Base-by-base conservation (phyloP, 2,329 filamentous ascomycete species). In the Cercospora sp. region DNA sequence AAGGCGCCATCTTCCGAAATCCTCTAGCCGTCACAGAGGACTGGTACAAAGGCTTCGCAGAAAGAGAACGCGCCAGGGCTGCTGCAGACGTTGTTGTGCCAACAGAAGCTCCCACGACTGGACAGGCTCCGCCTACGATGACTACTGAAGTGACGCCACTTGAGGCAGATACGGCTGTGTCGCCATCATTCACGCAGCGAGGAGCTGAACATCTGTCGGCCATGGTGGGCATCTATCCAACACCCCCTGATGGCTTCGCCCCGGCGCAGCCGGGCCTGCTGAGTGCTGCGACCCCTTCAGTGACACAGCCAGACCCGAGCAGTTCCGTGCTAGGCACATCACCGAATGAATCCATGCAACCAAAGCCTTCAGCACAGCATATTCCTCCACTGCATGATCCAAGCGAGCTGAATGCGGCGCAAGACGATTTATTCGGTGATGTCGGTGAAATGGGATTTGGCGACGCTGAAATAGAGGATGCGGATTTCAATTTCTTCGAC, bases 401-500 rank as follows among this genome's bases (percentile, higher is more conserved):
- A 9, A 65, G 63, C 16, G 32, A 61, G 26, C 67, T 69, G 69
- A 71, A 70, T 70, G 34, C 85, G 85, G 26, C 81, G 30, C 80
- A 82, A 57, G 86, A 88, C 69, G 87, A 90, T 73, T 81, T 92
- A 5, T 91, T 92, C 74, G 89, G 86, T 24, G 90, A 92, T 65
- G 83, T 91, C 71, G 72, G 66, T 9, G 72, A 69, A 16, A 70
- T 72, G 40, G 70, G 68, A 10, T 72, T 73, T 40, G 71, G 67
- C 21, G 71, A 73, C 16, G 66, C 71, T 40, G 70, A 72, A 24
- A 65, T 73, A 34, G 93, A 90, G 1, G 92, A 95, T 73, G 91
- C 88, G 5, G 92, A 95, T 75, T 94, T 94, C 77, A 92, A 87
- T 76, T 94, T 94, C 78, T 94, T 94, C 73, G 91, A 94, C 74